Percentiles rank a stretch among this genome's conserved stretches.
phyloP scores from a whole-genome alignment of 805 yeast genomes.

The Kluyveromyces siamensis region DNA sequence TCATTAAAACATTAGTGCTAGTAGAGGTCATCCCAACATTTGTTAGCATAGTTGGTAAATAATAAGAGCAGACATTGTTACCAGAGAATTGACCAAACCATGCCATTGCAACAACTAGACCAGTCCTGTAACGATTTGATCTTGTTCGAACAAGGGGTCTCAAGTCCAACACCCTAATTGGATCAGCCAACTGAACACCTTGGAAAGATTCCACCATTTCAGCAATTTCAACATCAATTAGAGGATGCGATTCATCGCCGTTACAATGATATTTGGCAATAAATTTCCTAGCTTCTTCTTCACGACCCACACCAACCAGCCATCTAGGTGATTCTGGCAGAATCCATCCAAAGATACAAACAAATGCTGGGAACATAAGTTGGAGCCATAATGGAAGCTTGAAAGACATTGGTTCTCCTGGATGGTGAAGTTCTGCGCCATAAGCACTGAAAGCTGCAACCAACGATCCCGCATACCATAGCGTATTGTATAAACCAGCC shows the following conservation, averaged over 20 bases:
- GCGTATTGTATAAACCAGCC: constrained; percentile 14
- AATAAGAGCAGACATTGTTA: constrained; percentile 42
- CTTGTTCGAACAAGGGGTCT: constrained; percentile 30
- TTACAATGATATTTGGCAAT: constrained; percentile 34
- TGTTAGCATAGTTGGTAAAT: constrained; percentile 38
- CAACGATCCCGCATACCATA: constrained; percentile 15
- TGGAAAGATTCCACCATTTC: constrained; percentile 36
- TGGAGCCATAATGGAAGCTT: constrained; percentile 19
- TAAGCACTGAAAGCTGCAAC: constrained; percentile 18
- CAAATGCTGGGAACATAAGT: constrained; percentile 18
- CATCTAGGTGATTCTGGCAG: constrained; percentile 73
- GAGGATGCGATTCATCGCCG: constrained; percentile 20
- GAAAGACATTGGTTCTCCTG: constrained; percentile 10
- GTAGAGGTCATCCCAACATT: constrained; percentile 42
- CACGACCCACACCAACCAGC: constrained; percentile 43
- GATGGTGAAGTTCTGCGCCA: constrained; percentile 12
- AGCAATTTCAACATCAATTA: constrained; percentile 31
- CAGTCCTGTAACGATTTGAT: constrained; percentile 34
- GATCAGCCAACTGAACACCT: constrained; percentile 21
- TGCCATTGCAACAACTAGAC: constrained; percentile 26
- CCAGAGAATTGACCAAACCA: constrained; percentile 38
- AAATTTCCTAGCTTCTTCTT: constrained; percentile 47
- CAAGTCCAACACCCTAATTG: constrained; percentile 12
- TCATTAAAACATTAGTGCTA: constrained; percentile 36
- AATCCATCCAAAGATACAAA: constrained; percentile 15